A percentile compares a stretch with the other conserved stretches of the same genome.
phyloP scores from a whole-genome alignment of 2,329 filamentous ascomycete species.

The Diplocarpon mali region DNA sequence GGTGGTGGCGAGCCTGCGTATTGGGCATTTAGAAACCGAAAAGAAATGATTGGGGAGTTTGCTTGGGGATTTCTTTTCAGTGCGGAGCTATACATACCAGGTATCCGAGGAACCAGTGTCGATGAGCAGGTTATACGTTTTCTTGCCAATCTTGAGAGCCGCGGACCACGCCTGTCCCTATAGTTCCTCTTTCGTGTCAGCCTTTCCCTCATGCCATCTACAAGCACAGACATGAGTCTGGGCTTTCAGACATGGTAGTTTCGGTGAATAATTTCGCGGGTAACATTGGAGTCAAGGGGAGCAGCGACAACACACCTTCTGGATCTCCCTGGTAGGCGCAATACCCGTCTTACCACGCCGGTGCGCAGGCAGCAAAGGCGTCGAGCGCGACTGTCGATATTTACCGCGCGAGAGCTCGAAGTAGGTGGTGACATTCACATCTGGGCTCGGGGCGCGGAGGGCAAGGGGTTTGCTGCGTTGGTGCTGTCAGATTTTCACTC shows the following conservation, averaged over 20 bases:
- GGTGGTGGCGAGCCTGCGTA: no score
- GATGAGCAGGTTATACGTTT: slow-evolving; percentile 23
- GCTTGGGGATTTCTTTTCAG: not conserved
- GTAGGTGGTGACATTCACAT: slow-evolving; percentile 1
- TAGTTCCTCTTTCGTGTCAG: not conserved
- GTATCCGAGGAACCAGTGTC: slow-evolving; percentile 39
- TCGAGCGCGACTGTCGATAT: no score
- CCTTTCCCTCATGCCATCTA: not conserved
- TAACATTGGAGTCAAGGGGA: not conserved
- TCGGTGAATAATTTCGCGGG: not conserved
- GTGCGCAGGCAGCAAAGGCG: not conserved
- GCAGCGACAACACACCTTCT: not conserved
- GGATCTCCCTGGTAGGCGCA: not conserved
- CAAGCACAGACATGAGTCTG: not conserved
- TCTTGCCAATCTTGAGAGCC: not conserved
- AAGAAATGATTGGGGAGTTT: not conserved
- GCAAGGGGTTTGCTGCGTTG: not conserved
- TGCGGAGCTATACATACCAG: slow-evolving; percentile 23
- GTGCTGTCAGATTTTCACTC: not conserved
- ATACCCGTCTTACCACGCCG: not conserved
- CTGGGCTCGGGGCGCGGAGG: not conserved
- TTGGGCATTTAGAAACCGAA: no score
- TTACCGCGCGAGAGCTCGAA: not conserved
- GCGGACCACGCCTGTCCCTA: slow-evolving; percentile 1
- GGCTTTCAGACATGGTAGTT: not conserved